These are phyloP conservation scores for Stephania yunnanensis DNA, from an alignment of 164 flowering plant species.

Conservation along the genomic window DNA sequence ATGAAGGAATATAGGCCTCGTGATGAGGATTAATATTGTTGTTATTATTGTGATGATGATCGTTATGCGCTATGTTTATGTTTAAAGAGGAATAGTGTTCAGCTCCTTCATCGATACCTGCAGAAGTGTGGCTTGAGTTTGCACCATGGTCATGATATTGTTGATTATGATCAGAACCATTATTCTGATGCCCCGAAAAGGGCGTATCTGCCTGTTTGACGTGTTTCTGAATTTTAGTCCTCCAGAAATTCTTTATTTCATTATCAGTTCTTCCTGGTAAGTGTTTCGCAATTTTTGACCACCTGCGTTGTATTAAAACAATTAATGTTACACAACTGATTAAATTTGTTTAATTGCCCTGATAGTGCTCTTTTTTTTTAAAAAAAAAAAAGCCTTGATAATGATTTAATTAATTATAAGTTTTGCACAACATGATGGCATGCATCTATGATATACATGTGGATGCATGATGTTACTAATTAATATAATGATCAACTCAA, in stretches of 20 bases:
- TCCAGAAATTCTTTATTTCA: constrained; percentile 75
- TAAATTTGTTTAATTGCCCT: no score
- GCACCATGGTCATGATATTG: constrained; percentile 10
- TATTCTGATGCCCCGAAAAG: constrained; percentile 17
- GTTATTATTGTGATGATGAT: no score
- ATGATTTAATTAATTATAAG: no score
- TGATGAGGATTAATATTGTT: background rate
- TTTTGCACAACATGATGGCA: no score
- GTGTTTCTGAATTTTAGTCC: constrained; percentile 74
- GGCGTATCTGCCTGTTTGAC: constrained; percentile 42
- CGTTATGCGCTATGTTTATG: constrained; percentile 1
- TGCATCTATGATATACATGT: no score
- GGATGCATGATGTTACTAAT: no score
- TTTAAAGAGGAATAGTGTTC: constrained; percentile 35
- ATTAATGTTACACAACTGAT: background rate
- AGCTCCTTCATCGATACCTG: constrained; percentile 14
- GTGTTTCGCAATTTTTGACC: constrained; percentile 81
- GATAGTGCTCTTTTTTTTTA: no score
- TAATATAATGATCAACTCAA: no score
- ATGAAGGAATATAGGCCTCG: constrained; percentile 1
- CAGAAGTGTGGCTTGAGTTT: constrained; percentile 37
- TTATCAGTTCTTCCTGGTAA: constrained; percentile 79
- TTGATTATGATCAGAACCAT: constrained; percentile 15
- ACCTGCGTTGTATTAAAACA: constrained; percentile 25
- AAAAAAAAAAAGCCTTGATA: no score